A percentile compares a stretch with the other conserved stretches of the same genome.
Evolutionary conservation across 108 stramenopile genomes (phyloP).

Genomic region (Pseudonitzschia multistriata): DNA sequence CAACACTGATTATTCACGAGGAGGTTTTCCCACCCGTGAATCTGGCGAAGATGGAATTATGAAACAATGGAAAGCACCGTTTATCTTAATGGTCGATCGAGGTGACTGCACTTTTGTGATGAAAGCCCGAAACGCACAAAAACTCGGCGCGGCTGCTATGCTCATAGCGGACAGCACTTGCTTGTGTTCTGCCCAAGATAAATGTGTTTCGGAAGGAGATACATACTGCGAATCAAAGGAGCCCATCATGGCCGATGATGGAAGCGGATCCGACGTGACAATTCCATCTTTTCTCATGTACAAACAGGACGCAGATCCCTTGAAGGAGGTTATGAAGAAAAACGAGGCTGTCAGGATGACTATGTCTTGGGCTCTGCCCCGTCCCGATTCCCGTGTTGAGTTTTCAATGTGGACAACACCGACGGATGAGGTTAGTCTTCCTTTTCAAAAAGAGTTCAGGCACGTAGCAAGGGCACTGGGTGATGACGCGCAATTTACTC

Average conservation of each 20-base stretch:
- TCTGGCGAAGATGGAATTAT: constrained; percentile 42
- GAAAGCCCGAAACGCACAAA: constrained; percentile 89
- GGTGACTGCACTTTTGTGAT: constrained; percentile 91
- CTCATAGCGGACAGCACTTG: constrained; percentile 92
- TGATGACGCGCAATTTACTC: constrained; percentile 81
- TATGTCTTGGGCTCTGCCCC: constrained; percentile 82
- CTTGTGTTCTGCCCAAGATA: constrained; percentile 57
- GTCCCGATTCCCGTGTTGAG: constrained; percentile 89
- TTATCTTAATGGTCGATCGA: constrained; percentile 92
- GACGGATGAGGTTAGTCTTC: constrained; percentile 58
- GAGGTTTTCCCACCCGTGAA: constrained; percentile 57
- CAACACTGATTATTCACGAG: constrained; percentile 45
- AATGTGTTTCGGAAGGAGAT: constrained; percentile 25
- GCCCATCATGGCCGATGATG: constrained; percentile 98
- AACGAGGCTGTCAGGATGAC: constrained; percentile 70
- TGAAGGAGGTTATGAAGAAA: constrained; percentile 61
- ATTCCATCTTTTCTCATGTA: constrained; percentile 88
- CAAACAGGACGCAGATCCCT: constrained; percentile 81
- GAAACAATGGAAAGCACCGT: constrained; percentile 70
- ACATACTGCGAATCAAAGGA: constrained; percentile 51
- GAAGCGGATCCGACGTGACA: constrained; percentile 87
- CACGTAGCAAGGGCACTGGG: constrained; percentile 74
- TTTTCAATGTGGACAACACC: constrained; percentile 91
- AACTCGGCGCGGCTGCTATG: constrained; percentile 84
- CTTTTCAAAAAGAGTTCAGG: constrained; percentile 76